Base-by-base conservation (phyloP, 2,329 filamentous ascomycete genomes). In the Nemania sp. region DNA sequence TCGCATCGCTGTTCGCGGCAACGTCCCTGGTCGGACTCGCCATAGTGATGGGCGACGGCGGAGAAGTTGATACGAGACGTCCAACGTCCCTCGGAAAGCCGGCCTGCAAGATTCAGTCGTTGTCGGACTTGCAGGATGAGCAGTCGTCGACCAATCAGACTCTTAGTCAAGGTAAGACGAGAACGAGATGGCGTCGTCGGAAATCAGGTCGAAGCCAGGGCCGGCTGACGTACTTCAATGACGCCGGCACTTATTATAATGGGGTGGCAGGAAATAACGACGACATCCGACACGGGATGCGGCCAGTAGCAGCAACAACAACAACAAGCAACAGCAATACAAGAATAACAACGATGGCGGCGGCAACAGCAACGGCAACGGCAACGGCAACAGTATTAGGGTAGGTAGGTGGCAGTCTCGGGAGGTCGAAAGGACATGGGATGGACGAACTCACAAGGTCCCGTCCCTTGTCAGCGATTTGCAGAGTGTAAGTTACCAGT, bases 11-110 rank as follows among this genome's bases (percentile, higher is more conserved):
- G 32, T 66, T 62, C 20, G 50, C 49, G 18, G 40, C 42, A 18
- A 47, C 52, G 17, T 54, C 60, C 18, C 35, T 54, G 32, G 57
- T 59, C 52, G 66, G 45, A 35, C 57, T 65, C 13, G 67, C 57
- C 69, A 71, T 72, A n/a, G 42, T 48, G 21, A 40, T 29, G 17
- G 15, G 35, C 35, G 35, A 39, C 11, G 35, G 35, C 15, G 35
- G 7, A 29, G 25, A 29, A 21, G 25, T 3, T 40, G 46, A 47
- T 42, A 45, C 39, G 50, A 35, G 50, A 29, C 35, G 29, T 40
- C 39, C 54, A 53, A 47, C 37, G n/a, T 34, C 50, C 43, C 51
- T 25, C 42, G 46, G 29, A 46, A 32, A 34, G 5, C n/a, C 35
- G 21, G 42, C 32, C 12, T 12, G 25, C 25, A 48, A 29, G 20